A percentile compares a stretch with the other conserved stretches of the same genome.
Conservation (phyloP, 768 basidiomycete species). For the Kwoniella sp. region DNA sequence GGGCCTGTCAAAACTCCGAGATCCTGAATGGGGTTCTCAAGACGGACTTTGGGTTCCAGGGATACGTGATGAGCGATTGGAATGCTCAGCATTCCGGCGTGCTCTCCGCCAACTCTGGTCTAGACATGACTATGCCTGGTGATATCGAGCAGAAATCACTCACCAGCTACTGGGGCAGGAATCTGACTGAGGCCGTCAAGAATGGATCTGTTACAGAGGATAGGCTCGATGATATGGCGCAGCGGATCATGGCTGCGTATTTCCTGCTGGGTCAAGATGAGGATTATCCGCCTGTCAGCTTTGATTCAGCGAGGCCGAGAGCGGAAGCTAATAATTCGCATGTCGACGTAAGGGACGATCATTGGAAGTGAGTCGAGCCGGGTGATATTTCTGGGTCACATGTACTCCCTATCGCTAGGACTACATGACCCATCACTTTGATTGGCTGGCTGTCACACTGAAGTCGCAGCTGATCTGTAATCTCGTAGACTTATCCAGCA, state of each 20-base stretch:
- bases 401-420: too few species aligned
- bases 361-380: constrained; percentile 57
- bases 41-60: constrained; percentile 56
- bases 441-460: too few species aligned
- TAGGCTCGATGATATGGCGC: constrained; percentile 65
- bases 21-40: constrained; percentile 55
- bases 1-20: constrained; percentile 54
- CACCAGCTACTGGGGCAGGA: constrained; percentile 65
- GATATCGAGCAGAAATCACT: constrained; percentile 49
- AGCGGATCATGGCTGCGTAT: constrained; percentile 65
- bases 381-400: too few species aligned
- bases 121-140: constrained; percentile 58
- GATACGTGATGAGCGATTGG: constrained; percentile 55
- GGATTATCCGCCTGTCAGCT: constrained; percentile 69
- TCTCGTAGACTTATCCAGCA: constrained; percentile 67
- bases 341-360: constrained; percentile 67
- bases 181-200: constrained; percentile 68
- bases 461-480: too few species aligned
- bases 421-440: too few species aligned
- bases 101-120: constrained; percentile 38
- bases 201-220: constrained; percentile 69
- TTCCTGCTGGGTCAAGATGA: constrained; percentile 54
- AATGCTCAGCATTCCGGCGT: constrained; percentile 49
- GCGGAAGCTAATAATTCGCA: constrained; percentile 50
- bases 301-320: constrained; percentile 60